A percentile compares a stretch with the other conserved stretches of the same genome.
phyloP scores from a whole-genome alignment of 2,329 filamentous ascomycete species.

The Xylariaceae sp. region DNA sequence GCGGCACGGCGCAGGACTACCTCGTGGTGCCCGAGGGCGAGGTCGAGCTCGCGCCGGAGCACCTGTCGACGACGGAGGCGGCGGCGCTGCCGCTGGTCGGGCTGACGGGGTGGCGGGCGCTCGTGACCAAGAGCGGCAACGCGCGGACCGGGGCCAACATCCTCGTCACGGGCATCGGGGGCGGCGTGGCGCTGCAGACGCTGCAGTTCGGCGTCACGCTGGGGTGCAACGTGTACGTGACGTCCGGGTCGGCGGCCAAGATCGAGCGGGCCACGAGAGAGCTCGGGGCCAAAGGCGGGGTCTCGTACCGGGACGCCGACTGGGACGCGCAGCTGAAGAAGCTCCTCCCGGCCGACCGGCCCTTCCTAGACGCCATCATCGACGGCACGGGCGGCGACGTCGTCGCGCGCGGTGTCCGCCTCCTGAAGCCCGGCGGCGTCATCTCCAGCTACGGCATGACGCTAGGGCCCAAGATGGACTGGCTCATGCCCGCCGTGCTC shows the following conservation, averaged over 20 bases:
- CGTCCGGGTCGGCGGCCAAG: constrained; percentile 68
- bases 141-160: constrained; percentile 62
- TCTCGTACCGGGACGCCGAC: constrained; percentile 68
- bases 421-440: constrained; percentile 79
- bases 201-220: constrained; percentile 72
- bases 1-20: constrained; percentile 72
- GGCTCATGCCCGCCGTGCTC: constrained; percentile 75
- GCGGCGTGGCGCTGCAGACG: constrained; percentile 79
- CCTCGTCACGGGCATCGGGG: constrained; percentile 85
- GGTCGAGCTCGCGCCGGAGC: constrained; percentile 68
- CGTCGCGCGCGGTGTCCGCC: constrained; percentile 55
- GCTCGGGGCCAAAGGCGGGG: constrained; percentile 76
- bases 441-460: constrained; percentile 92
- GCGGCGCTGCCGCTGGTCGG: constrained; percentile 82
- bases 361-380: constrained; percentile 74
- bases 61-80: constrained; percentile 67
- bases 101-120: constrained; percentile 80
- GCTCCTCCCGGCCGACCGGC: constrained; percentile 58
- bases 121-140: constrained; percentile 71
- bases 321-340: constrained; percentile 74
- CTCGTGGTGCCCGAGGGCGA: constrained; percentile 64
- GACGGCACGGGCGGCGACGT: constrained; percentile 89
- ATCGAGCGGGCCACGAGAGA: constrained; percentile 63
- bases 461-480: constrained; percentile 75
- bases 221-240: constrained; percentile 77